A percentile compares a stretch with the other conserved stretches of the same genome.
Conservation (phyloP, 2,329 filamentous ascomycete species). For the Cytospora chrysosperma region DNA sequence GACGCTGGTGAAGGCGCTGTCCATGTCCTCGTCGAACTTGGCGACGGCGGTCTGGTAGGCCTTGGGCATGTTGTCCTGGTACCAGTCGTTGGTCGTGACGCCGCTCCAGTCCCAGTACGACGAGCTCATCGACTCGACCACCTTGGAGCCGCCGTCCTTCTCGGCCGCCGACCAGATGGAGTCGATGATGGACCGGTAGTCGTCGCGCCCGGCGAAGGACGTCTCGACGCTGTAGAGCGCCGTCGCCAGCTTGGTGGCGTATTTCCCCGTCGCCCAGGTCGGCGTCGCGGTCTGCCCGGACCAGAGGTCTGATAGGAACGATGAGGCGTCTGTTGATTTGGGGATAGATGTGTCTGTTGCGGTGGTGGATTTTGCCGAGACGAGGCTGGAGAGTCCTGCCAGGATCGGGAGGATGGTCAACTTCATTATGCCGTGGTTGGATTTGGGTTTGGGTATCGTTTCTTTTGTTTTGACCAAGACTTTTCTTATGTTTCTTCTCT, state of each 20-base stretch:
- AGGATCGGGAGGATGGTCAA: neutral
- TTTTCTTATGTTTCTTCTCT: no score
- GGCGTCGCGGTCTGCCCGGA: slow-evolving; percentile 17
- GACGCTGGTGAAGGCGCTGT: slow-evolving; percentile 22
- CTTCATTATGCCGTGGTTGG: neutral
- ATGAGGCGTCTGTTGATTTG: slow-evolving; percentile 13
- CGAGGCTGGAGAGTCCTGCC: slow-evolving; percentile 16
- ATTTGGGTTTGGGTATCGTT: no score
- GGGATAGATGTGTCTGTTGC: slow-evolving; percentile 13
- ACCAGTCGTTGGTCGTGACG: slow-evolving; percentile 26
- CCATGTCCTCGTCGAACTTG: slow-evolving; percentile 22
- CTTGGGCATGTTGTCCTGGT: slow-evolving; percentile 19
- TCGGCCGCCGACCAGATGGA: slow-evolving; percentile 25
- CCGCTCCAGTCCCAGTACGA: slow-evolving; percentile 25
- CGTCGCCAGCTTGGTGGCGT: slow-evolving; percentile 24
- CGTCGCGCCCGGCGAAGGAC: slow-evolving; percentile 24
- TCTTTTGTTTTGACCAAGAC: no score
- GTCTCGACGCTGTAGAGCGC: slow-evolving; percentile 26
- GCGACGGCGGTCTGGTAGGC: slow-evolving; percentile 20
- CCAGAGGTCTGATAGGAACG: neutral
- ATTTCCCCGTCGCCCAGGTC: slow-evolving; percentile 27
- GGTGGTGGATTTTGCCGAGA: neutral
- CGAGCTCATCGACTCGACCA: slow-evolving; percentile 18
- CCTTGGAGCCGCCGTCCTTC: slow-evolving; percentile 16
- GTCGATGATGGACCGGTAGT: slow-evolving; percentile 25